Base-by-base conservation (phyloP, 306 rosid species). In the Malus fusca region DNA sequence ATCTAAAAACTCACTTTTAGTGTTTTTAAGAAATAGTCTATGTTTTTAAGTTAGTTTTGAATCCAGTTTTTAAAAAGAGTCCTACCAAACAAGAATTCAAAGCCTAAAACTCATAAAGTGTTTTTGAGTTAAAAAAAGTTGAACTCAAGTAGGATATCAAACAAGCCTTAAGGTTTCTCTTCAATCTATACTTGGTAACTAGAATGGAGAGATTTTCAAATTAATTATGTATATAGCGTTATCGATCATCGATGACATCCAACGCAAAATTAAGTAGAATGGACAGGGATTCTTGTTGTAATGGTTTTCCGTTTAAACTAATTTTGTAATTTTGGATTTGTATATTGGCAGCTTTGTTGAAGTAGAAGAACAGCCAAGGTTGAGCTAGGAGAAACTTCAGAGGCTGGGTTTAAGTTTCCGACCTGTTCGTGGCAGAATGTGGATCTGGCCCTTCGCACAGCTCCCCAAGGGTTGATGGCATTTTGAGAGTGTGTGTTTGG, bases 391-490 rank as follows among this genome's bases (percentile, higher is more conserved):
- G 81, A 91, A 85, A 81, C 73, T 89, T 82, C 85, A 80, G 23
- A 77, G 52, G 51, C 83, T 91, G 74, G 91, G 87, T 73, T 91
- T 91, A 88, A 82, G 69, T 76, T 77, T 23, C 82, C 84, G 85
- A 77, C 28, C 89, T 71, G 62, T 43, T 77, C 2, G 26, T 26
- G 26, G 26, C 26, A 1, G 0, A 26, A 26, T 26, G 26, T 26
- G 26, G 26, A 26, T 26, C 26, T 26, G 26, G 26, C 26, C 26
- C 26, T 26, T 26, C 26, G 0, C 26, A 26, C 26, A 26, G 26
- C 26, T 26, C 26, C 26, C 26, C 26, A 26, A 26, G 26, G 26
- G 26, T 26, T 26, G 26, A 26, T 26, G 26, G 26, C 26, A 26
- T 26, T 26, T 26, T 26, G 26, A 26, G 26, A 1, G 26, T 26